Evolutionary conservation across 441 rosid genomes (phyloP).

Genomic region (Biscutella laevigata): DNA sequence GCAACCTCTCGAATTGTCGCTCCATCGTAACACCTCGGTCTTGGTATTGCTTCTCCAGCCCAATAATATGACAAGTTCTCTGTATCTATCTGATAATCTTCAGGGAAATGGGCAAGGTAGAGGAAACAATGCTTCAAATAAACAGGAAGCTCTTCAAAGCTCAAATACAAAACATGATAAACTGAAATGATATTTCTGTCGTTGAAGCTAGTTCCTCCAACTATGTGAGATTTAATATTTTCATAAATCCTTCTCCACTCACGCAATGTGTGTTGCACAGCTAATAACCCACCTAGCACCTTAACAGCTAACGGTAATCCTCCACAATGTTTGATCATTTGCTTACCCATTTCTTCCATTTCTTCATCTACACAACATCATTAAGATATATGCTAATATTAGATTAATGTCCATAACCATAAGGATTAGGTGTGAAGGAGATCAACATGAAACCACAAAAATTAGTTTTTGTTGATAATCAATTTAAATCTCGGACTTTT

Average conservation of each 20-base stretch:
- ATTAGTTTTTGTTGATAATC: too few relatives aligned
- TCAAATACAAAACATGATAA: neutral
- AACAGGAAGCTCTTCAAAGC: conserved; percentile 21
- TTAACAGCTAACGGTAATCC: conserved; percentile 10
- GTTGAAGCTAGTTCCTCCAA: neutral
- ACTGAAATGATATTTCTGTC: neutral
- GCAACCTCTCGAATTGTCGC: neutral
- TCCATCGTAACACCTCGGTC: neutral
- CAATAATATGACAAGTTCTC: neutral
- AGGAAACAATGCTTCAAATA: conserved; percentile 27
- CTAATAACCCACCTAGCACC: conserved; percentile 11
- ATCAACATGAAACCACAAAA: too few relatives aligned
- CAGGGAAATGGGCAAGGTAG: conserved; percentile 26
- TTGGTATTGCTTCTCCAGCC: conserved; percentile 22
- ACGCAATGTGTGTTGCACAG: neutral
- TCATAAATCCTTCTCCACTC: conserved; percentile 9
- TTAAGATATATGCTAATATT: neutral
- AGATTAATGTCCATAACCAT: too few relatives aligned
- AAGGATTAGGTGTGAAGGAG: too few relatives aligned
- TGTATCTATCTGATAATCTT: conserved; percentile 3
- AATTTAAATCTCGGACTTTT: too few relatives aligned
- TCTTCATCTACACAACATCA: neutral
- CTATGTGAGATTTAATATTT: neutral
- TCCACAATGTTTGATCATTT: conserved; percentile 20
- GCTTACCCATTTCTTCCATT: conserved; percentile 4